Evolutionary conservation across 2,329 filamentous ascomycete species (phyloP).

Genomic region (Sporothrix phasma): DNA sequence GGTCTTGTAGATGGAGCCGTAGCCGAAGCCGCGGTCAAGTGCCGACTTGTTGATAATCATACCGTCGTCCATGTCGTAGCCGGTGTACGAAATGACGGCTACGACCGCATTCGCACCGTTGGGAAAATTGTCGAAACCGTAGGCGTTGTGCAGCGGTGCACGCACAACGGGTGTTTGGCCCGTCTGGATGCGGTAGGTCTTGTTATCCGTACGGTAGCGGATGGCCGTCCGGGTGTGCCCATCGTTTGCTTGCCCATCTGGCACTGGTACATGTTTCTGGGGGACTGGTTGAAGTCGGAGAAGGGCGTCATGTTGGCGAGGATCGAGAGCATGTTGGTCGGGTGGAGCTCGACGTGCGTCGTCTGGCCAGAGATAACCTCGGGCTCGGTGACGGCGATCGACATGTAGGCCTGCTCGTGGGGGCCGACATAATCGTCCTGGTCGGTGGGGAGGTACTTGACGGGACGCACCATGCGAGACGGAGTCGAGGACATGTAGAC

Average conservation of each 20-base stretch:
- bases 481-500: constrained; percentile 85
- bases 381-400: constrained; percentile 80
- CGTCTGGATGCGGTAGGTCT: constrained; percentile 87
- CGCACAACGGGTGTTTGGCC: constrained; percentile 92
- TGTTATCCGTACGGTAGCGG: constrained; percentile 89
- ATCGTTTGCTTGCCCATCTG: constrained; percentile 99
- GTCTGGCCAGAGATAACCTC: constrained; percentile 83
- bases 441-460: constrained; percentile 81
- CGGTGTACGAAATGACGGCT: constrained; percentile 96
- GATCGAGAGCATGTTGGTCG: constrained; percentile 95
- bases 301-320: constrained; percentile 98
- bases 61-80: constrained; percentile 99
- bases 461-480: constrained; percentile 79
- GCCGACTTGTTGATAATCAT: constrained; percentile 99
- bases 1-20: constrained; percentile 96
- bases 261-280: constrained; percentile 98
- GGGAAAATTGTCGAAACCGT: constrained; percentile 95
- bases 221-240: constrained; percentile 89
- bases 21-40: constrained; percentile 88
- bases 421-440: constrained; percentile 84
- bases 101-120: constrained; percentile 94
- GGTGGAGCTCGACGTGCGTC: constrained; percentile 87
- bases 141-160: constrained; percentile 86
- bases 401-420: constrained; percentile 97
- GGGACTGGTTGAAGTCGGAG: constrained; percentile 97